Evolutionary conservation across 768 basidiomycete species (phyloP), one percentile per base, ranked within the genome.

Genomic region (Leccinum variicolor): DNA sequence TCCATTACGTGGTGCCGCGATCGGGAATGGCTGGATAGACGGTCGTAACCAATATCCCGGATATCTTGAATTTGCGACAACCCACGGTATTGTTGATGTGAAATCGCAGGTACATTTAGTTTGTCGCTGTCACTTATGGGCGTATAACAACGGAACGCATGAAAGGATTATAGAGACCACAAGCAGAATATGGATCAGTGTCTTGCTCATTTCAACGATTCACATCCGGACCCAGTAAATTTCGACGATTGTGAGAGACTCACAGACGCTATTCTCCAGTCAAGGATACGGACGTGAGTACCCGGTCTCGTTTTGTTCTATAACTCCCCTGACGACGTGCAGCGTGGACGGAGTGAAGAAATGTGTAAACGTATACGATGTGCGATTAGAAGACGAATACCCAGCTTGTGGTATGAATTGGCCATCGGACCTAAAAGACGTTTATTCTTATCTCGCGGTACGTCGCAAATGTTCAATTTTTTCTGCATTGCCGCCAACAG

Each of bases 1-100:
- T 26, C 85, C 84, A 0, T 76, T 98, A 8, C 81, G 80, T 46
- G 97, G 97, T 2, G 75, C 83, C 15, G 92, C 96, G 1, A 97
- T 99, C 46, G 97, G 97, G 21, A 99, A 99, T 71, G 96, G 96
- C 6, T 99, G 97, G 97, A 96, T 97, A 49, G 95, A 98, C 70
- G 86, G 87, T 0, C 82, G 83, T 43, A 78, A 79, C 56, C 97
- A 99, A 75, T 99, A 98, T 70, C 85, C 90, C 15, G 80, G 94
- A 17, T 98, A 92, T 70, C 74, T 94, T 43, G 93, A 96, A 62
- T 98, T 87, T 67, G 87, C 86, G 2, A 81, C 90, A 47, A 86
- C 89, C 65, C 84, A 88, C 43, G 89, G 90, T 2, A 72, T 98
- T 31, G 72, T 98, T 52, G 87, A 89, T 64, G 78, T 81, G 62